Base-by-base conservation (phyloP, 2,329 filamentous ascomycete genomes). In the Sporothrix globosa region DNA sequence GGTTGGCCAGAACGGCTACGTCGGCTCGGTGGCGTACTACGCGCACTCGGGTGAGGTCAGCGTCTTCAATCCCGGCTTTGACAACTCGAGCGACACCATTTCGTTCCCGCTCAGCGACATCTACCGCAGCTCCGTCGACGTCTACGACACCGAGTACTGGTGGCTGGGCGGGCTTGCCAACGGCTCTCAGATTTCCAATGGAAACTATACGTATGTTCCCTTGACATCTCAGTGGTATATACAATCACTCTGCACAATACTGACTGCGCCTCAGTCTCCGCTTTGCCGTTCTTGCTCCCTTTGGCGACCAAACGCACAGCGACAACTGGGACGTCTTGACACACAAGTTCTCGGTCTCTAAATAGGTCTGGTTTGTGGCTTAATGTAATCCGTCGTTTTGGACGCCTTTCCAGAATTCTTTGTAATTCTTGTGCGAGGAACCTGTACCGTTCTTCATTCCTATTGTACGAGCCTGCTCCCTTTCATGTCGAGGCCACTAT, bases 141-240 rank as follows among this genome's bases (percentile, higher is more conserved):
- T 70, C 46, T 73, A 73, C 46, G 71, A 70, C 68, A 70, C 72
- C 34, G 39, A 67, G 67, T 52, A 71, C 30, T 74, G 71, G 73
- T 74, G 73, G 73, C 66, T 74, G 1, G 73, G 73, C 24, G 69
- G 70, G 4, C 67, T 74, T 24, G 73, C 69, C 61, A 74, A 74
- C 67, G 73, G 80, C 75, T 48, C 82, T 78, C 72, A 74, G 74
- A 60, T 75, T 78, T 41, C 75, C 77, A 48, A 79, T 78, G n/a
- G 78, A 77, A 53, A 74, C 76, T 71, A 81, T 77, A 14, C 53
- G 67, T 68, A 44, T 3, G 53, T 50, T 30, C 54, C 2, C 41
- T 44, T 44, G 44, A 3, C 46, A 17, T n/a, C 11, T 5, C 21
- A 11, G 5, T 34, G 5, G 34, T 34, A 19, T 0, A 48, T 4